Base-by-base conservation (phyloP, 805 yeast genomes). In the Schwanniomyces vanrijiae region DNA sequence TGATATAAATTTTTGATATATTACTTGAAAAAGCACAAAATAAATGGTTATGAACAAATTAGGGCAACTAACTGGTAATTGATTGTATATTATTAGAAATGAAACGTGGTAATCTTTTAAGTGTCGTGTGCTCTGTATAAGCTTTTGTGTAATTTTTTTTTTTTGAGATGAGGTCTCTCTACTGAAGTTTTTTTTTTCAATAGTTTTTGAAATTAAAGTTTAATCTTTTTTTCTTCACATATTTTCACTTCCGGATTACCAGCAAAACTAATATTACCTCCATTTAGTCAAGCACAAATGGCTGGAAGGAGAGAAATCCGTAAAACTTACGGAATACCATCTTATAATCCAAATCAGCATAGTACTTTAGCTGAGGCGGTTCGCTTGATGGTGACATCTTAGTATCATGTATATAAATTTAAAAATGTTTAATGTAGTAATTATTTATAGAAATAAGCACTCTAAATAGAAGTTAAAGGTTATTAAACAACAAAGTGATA, bases 211-310 rank as follows among this genome's bases (percentile, higher is more conserved):
- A 22, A n/a, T 37, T 37, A 42, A 16, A 42, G 28, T 45, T 45
- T 55, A 55, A 48, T 41, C 43, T 47, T 47, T 55, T 49, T 49
- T 48, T 54, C 55, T 52, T 50, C 52, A 64, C 66, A 64, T 64
- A 64, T 60, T 54, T 50, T 40, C 35, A 65, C 73, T 65, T 71
- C 69, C 59, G 75, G 77, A 72, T 48, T 71, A 73, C 78, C 78
- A 73, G 78, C 78, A 53, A 70, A 52, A 65, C 75, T 70, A 61
- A 69, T 44, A 40, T 9, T 58, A 50, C 62, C 56, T 55, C 73
- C 55, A 55, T 73, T 71, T 67, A 67, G 75, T 66, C 57, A 55
- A 70, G 78, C 78, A 73, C 44, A 71, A 73, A 73, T 73, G 78
- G 78, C 78, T 68, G 69, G 73, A 73, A 66, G 77, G 65, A 73